phyloP scores from a whole-genome alignment of 2,329 filamentous ascomycete species.

The Emergomyces pasteurianus region DNA sequence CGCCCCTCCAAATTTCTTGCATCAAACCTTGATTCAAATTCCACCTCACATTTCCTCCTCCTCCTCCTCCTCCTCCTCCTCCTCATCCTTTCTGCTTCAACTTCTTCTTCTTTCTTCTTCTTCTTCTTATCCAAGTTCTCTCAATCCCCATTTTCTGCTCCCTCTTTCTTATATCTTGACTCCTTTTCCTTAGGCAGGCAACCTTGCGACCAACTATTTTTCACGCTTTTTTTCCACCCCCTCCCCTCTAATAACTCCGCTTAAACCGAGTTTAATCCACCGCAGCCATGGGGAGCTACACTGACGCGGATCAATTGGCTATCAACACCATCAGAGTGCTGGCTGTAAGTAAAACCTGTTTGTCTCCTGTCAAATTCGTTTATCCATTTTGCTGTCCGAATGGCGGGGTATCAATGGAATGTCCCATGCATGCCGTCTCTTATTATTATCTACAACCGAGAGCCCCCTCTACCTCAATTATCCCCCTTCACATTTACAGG shows the following conservation, averaged over 20 bases:
- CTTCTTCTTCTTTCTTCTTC: not conserved
- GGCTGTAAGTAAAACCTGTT: conserved; percentile 57
- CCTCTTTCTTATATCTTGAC: conserved; percentile 4
- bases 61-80: not conserved
- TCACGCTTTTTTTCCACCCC: not conserved
- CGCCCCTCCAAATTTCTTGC: not conserved
- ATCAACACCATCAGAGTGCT: conserved; percentile 98
- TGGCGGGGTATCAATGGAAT: not conserved
- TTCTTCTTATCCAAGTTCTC: conserved; percentile 12
- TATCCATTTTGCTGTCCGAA: not conserved
- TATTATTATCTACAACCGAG: not conserved
- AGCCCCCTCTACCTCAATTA: not conserved
- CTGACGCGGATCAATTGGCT: conserved; percentile 74
- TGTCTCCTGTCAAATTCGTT: not conserved
- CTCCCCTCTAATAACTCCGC: not conserved
- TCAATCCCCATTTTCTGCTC: conserved; percentile 10
- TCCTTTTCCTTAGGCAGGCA: too few species aligned
- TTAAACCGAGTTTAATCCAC: conserved; percentile 5
- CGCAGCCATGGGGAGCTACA: conserved; percentile 64
- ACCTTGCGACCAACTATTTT: not conserved
- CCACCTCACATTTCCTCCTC: not conserved
- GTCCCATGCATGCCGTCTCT: not conserved
- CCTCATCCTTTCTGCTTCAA: too few species aligned
- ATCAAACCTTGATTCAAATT: not conserved
- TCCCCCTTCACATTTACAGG: too few species aligned